A percentile compares a stretch with the other conserved stretches of the same genome.
phyloP scores from a whole-genome alignment of 2,329 filamentous ascomycete genomes.

The Cladophialophora exuberans region DNA sequence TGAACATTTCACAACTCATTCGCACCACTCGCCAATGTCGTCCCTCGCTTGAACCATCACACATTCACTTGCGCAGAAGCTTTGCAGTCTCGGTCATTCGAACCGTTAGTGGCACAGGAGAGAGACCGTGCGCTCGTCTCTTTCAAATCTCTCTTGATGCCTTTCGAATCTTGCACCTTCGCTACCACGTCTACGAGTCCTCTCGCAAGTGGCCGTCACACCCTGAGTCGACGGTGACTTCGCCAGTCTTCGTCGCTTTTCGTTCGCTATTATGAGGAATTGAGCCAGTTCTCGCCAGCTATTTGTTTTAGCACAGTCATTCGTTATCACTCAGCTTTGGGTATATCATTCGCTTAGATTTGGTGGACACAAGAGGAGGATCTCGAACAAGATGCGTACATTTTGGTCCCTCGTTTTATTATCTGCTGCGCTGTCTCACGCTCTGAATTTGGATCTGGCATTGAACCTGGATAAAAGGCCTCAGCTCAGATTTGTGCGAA shows the following conservation, averaged over 20 bases:
- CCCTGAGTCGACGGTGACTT: constrained; percentile 5
- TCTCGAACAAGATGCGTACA: constrained; percentile 13
- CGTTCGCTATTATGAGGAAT: constrained; percentile 16
- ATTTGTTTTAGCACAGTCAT: constrained; percentile 17
- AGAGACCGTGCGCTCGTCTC: not conserved
- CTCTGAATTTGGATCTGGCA: not conserved
- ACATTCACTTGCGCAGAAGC: constrained; percentile 1
- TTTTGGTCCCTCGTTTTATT: constrained; percentile 15
- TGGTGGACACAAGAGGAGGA: constrained; percentile 7
- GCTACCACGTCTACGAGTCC: not conserved
- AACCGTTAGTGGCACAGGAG: not conserved
- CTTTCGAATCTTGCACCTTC: constrained; percentile 7
- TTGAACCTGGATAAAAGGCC: constrained; percentile 5
- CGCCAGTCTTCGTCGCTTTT: constrained; percentile 1
- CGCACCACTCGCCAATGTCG: constrained; percentile 5
- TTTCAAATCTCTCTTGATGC: constrained; percentile 10
- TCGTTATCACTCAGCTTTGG: constrained; percentile 12
- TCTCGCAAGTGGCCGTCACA: not conserved
- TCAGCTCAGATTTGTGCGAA: constrained; percentile 14
- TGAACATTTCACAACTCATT: constrained; percentile 1
- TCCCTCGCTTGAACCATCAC: constrained; percentile 8
- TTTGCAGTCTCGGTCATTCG: not conserved
- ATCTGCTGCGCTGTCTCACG: constrained; percentile 5
- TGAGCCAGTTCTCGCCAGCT: not conserved
- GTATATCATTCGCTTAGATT: constrained; percentile 11